Base-by-base conservation (phyloP, 1,284 basidiomycete species). In the Tremellales sp. region DNA sequence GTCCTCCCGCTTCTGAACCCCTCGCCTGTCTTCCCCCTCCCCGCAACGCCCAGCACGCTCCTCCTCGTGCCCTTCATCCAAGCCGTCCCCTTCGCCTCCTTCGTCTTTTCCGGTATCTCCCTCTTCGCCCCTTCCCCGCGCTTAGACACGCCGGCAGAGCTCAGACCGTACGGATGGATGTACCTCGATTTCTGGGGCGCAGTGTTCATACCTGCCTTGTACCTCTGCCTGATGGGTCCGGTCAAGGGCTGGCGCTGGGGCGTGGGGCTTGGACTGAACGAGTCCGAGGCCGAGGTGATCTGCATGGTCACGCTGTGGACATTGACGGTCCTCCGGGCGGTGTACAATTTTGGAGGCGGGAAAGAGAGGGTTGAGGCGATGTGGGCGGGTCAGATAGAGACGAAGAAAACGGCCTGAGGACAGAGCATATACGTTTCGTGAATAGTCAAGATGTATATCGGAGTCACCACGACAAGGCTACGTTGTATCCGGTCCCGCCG, bases 31-130 rank as follows among this genome's bases (percentile, higher is more conserved):
- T 35, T 49, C 36, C 32, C 50, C 6, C 60, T 71, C 7, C 62
- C 60, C 2, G 41, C 58, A 1, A 71, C 69, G 4, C 61, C 68
- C 12, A 50, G 58, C 5, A 59, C 66, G 1, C 59, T 73, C 46
- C 36, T 71, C 4, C 59, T 72, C 18, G 57, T 65, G 1, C 70
- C 70, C 6, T 68, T 70, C 56, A 71, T 72, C 47, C 47, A 66
- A 19, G 64, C 67, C 34, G 67, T 68, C 7, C 71, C 71, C 3
- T 67, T 63, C 53, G 68, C 66, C 3, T 58, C 64, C 4, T 29
- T 70, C 21, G 46, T 63, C 18, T 72, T 73, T 54, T 51, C 54
- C 19, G 61, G 59, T 1, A 53, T 56, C 28, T 64, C 66, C 57
- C 58, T 67, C 44, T 73, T 73, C 53, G 51, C 60, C 12, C 53